Conservation (phyloP, 2,329 filamentous ascomycete genomes). For the Neofusicoccum umdonicola region DNA sequence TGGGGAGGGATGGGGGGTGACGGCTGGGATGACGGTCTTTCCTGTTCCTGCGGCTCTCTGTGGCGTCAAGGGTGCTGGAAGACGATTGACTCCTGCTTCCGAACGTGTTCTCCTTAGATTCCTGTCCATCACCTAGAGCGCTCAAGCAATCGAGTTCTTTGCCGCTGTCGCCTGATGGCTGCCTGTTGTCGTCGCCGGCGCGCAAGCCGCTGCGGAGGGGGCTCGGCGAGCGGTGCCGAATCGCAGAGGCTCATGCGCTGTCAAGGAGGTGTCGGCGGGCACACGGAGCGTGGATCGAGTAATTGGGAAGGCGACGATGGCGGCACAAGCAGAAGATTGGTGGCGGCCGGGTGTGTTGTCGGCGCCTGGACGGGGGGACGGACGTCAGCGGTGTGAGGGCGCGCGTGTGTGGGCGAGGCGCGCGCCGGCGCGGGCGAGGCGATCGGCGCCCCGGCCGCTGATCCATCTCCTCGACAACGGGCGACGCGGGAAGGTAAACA, state of each 20-base stretch:
- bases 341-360: not conserved
- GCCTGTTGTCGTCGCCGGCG: not conserved
- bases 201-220: not conserved
- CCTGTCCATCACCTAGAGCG: not conserved
- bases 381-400: constrained; percentile 12
- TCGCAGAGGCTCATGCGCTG: not conserved
- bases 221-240: not conserved
- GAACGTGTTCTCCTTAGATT: not conserved
- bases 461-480: constrained; percentile 12
- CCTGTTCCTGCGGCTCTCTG: not conserved
- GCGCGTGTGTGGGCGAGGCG: not conserved
- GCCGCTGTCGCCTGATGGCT: not conserved
- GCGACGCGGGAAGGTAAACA: constrained; percentile 1
- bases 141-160: not conserved
- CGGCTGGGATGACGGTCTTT: too few relatives aligned
- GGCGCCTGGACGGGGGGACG: not conserved
- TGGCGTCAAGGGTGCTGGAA: not conserved
- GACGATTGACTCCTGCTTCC: too few relatives aligned
- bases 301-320: not conserved
- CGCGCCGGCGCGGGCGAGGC: too few relatives aligned
- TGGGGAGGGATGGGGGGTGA: too few relatives aligned
- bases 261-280: not conserved
- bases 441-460: not conserved
- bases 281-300: not conserved
- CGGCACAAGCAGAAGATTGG: not conserved